Conservation (phyloP, 2,329 filamentous ascomycete genomes). For the Penicillium rolfsii region DNA sequence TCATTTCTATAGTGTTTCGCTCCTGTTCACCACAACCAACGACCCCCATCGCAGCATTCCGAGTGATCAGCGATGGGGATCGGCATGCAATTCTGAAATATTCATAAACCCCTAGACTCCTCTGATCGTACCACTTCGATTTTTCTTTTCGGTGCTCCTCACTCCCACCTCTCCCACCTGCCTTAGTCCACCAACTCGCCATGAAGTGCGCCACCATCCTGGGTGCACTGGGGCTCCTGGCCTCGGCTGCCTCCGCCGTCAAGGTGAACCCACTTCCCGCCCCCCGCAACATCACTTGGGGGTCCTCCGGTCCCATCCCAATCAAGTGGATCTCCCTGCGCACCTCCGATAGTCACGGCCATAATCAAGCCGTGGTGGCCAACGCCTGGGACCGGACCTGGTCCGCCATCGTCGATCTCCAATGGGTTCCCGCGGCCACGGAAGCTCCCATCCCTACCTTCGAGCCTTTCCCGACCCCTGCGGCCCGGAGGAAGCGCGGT, state of each 20-base stretch:
- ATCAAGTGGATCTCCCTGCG: slow-evolving; percentile 47
- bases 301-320: slow-evolving; percentile 53
- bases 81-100: slow-evolving; percentile 12
- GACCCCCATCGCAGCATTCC: slow-evolving; percentile 17
- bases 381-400: slow-evolving; percentile 57
- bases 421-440: slow-evolving; percentile 58
- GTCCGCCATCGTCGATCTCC: slow-evolving; percentile 52
- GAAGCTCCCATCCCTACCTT: slow-evolving; percentile 58
- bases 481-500: slow-evolving; percentile 37
- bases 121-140: not conserved
- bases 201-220: slow-evolving; percentile 36
- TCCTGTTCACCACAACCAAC: not conserved
- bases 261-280: slow-evolving; percentile 59
- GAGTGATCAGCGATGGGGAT: slow-evolving; percentile 25
- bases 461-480: slow-evolving; percentile 55
- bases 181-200: slow-evolving; percentile 16
- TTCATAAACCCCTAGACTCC: slow-evolving; percentile 13
- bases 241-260: slow-evolving; percentile 48
- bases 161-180: not conserved
- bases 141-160: not conserved
- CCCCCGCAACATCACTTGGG: slow-evolving; percentile 58
- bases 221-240: slow-evolving; percentile 39
- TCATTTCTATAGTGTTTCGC: not conserved
- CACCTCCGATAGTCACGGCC: slow-evolving; percentile 34
- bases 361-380: slow-evolving; percentile 40